A percentile compares a stretch with the other conserved stretches of the same genome.
Evolutionary conservation across 805 yeast genomes (phyloP).

Genomic region (Candida khao-thaluensis): DNA sequence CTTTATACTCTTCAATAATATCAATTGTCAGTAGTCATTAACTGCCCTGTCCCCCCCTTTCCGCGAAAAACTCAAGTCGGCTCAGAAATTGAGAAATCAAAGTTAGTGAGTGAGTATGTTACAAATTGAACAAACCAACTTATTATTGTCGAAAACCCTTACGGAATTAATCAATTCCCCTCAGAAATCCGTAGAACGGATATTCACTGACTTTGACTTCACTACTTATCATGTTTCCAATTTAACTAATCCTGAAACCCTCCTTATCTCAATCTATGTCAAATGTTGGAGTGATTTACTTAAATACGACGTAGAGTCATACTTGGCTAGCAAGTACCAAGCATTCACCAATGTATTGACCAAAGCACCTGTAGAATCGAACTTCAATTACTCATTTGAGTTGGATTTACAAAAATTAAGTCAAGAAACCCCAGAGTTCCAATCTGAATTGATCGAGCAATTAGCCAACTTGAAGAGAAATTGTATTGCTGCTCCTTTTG

Average conservation of each 20-base stretch:
- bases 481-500: slow-evolving; percentile 90
- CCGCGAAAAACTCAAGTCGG: too few species aligned
- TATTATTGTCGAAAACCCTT: slow-evolving; percentile 77
- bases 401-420: slow-evolving; percentile 52
- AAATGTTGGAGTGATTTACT: slow-evolving; percentile 75
- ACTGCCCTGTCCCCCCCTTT: too few species aligned
- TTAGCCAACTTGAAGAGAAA: slow-evolving; percentile 79
- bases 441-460: slow-evolving; percentile 54
- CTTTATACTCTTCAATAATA: too few species aligned
- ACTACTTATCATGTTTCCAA: slow-evolving; percentile 92
- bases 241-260: slow-evolving; percentile 63
- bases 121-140: slow-evolving; percentile 80
- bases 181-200: slow-evolving; percentile 64
- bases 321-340: slow-evolving; percentile 53
- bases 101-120: too few species aligned
- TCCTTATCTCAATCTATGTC: slow-evolving; percentile 67
- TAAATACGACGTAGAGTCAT: slow-evolving; percentile 61
- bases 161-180: slow-evolving; percentile 62
- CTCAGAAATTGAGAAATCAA: too few species aligned
- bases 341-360: slow-evolving; percentile 30
- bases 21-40: too few species aligned
- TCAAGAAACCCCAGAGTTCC: slow-evolving; percentile 45
- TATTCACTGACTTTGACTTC: slow-evolving; percentile 92
- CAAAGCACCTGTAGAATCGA: slow-evolving; percentile 52
- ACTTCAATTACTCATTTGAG: slow-evolving; percentile 76